A percentile compares a stretch with the other conserved stretches of the same genome.
These are phyloP conservation scores for Castanea mollissima DNA, from an alignment of 306 rosid species.

Conservation along the genomic window DNA sequence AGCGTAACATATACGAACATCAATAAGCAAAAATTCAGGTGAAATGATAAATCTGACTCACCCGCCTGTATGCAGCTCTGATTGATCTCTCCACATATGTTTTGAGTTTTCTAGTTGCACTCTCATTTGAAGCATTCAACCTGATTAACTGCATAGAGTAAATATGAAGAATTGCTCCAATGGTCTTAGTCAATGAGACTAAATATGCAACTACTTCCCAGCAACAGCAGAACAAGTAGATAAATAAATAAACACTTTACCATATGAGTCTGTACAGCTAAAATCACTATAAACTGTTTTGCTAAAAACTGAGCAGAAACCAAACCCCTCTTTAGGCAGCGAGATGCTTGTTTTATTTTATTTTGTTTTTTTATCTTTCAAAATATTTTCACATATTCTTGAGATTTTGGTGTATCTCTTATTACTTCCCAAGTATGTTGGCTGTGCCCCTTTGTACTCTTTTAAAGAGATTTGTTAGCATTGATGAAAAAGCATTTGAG, in stretches of 20 bases:
- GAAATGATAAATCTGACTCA: slow-evolving; percentile 15
- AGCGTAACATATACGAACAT: neutral
- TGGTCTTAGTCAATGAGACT: neutral
- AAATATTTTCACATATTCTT: no score
- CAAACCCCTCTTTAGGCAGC: neutral
- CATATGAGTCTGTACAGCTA: neutral
- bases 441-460: no score
- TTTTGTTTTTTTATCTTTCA: no score
- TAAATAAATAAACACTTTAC: neutral
- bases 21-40: neutral
- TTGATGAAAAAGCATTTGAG: no score
- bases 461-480: no score
- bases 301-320: neutral
- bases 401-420: no score
- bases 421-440: no score
- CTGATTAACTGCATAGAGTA: slow-evolving; percentile 31
- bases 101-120: slow-evolving; percentile 31
- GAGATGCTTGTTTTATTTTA: no score
- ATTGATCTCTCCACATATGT: slow-evolving; percentile 46
- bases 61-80: slow-evolving; percentile 43
- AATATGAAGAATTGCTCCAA: neutral
- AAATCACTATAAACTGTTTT: neutral
- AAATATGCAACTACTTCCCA: neutral
- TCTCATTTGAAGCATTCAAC: slow-evolving; percentile 23
- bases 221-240: neutral